These are phyloP conservation scores for Puccinia triticina DNA, from an alignment of 1,284 basidiomycete genomes.

Conservation along the genomic window DNA sequence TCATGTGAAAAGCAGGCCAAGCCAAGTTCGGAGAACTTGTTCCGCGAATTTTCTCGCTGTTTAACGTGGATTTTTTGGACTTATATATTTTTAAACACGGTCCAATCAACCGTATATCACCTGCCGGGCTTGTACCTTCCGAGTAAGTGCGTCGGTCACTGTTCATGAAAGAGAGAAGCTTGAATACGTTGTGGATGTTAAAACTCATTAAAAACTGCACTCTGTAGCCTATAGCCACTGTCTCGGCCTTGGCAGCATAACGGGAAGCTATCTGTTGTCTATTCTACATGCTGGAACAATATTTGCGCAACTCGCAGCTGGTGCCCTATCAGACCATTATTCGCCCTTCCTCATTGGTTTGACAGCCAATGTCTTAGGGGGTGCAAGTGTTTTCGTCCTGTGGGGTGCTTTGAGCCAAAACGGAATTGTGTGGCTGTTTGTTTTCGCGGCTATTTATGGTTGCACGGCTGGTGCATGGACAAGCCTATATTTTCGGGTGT, in stretches of 20 bases:
- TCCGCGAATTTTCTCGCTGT: background rate
- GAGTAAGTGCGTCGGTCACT: background rate
- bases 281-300: slow-evolving; percentile 18
- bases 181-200: background rate
- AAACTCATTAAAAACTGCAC: background rate
- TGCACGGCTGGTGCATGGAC: slow-evolving; percentile 45
- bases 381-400: slow-evolving; percentile 23
- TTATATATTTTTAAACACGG: slow-evolving; percentile 36
- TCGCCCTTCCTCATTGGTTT: slow-evolving; percentile 40
- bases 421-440: slow-evolving; percentile 16
- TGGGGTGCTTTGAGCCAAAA: slow-evolving; percentile 33
- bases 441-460: slow-evolving; percentile 32
- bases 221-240: slow-evolving; percentile 8
- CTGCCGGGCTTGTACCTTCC: slow-evolving; percentile 49
- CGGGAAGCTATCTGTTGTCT: slow-evolving; percentile 7
- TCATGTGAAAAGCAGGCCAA: background rate
- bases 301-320: slow-evolving; percentile 18
- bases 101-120: slow-evolving; percentile 38
- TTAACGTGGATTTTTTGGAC: slow-evolving; percentile 25
- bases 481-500: slow-evolving; percentile 39
- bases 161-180: background rate
- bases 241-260: background rate
- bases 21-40: background rate
- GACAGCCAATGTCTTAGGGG: slow-evolving; percentile 18
- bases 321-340: slow-evolving; percentile 41